Percentiles rank a stretch among this genome's conserved stretches.
These are phyloP conservation scores for Pezicula radicicola DNA, from an alignment of 2,329 filamentous ascomycete species.

Conservation along the genomic window DNA sequence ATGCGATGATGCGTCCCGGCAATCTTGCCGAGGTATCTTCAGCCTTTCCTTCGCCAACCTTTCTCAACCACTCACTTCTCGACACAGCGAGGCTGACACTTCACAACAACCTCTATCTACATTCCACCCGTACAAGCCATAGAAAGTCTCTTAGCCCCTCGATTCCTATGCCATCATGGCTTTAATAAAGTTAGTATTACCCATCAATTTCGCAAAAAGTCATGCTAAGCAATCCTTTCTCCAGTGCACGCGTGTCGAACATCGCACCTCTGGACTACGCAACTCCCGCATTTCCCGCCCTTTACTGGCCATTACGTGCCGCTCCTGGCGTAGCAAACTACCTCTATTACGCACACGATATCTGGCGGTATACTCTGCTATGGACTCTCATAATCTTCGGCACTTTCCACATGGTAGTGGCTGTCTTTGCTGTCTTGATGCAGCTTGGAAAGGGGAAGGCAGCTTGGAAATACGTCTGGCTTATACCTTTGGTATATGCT, in stretches of 20 bases:
- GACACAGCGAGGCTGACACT: not conserved
- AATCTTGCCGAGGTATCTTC: constrained; percentile 8
- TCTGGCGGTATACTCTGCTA: constrained; percentile 67
- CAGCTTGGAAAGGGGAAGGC: constrained; percentile 40
- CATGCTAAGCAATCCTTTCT: constrained; percentile 5
- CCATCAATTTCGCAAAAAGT: not conserved
- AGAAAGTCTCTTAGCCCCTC: not conserved
- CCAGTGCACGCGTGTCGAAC: constrained; percentile 20
- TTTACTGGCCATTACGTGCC: constrained; percentile 58
- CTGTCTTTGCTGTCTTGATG: constrained; percentile 56
- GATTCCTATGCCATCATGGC: constrained; percentile 7
- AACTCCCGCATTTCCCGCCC: constrained; percentile 61
- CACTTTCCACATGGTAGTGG: constrained; percentile 55
- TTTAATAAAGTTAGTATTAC: constrained; percentile 15
- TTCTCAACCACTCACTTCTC: constrained; percentile 6
- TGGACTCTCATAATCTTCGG: constrained; percentile 67
- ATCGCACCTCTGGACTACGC: constrained; percentile 46
- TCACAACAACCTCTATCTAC: not conserved
- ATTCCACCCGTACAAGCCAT: not conserved
- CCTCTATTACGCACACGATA: constrained; percentile 61
- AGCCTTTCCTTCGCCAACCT: not conserved
- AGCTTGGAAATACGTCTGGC: constrained; percentile 42
- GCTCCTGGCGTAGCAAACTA: constrained; percentile 38
- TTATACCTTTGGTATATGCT: constrained; percentile 57
- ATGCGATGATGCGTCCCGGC: too few species aligned